phyloP scores from a whole-genome alignment of 768 basidiomycete species.

The Coprinellus aureogranulatus region DNA sequence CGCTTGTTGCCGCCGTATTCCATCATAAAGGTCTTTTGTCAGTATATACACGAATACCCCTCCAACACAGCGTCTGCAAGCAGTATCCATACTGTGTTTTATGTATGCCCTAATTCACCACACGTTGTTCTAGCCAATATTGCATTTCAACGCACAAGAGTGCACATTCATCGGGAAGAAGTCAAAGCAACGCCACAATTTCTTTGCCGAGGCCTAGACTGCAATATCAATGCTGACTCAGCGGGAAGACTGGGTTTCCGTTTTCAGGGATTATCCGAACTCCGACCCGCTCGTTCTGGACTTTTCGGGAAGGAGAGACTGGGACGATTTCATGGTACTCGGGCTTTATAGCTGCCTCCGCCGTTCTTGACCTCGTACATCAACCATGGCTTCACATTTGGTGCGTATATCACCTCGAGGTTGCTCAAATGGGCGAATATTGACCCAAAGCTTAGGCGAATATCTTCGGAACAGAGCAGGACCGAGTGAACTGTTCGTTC shows the following conservation, averaged over 20 bases:
- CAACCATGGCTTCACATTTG: conserved; percentile 71
- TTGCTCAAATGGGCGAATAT: neutral
- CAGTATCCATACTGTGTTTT: no score
- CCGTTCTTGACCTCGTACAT: conserved; percentile 1
- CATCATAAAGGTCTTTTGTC: no score
- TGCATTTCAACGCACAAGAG: no score
- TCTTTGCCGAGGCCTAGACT: no score
- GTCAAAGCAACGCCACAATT: no score
- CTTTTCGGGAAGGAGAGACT: conserved; percentile 1
- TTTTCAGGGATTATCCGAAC: neutral
- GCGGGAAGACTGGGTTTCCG: neutral
- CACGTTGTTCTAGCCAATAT: no score
- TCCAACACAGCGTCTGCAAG: no score
- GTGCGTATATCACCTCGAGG: conserved; percentile 36
- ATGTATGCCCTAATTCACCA: no score
- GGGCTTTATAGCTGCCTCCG: neutral
- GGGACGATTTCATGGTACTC: neutral
- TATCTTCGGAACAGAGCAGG: conserved; percentile 93
- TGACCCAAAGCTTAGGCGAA: conserved; percentile 58
- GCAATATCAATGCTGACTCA: no score
- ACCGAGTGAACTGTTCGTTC: conserved; percentile 98
- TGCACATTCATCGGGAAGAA: no score
- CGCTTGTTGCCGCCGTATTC: no score
- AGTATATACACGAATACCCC: no score
- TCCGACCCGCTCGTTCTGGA: neutral